These are phyloP conservation scores for Elsinoe batatas DNA, from an alignment of 2,329 filamentous ascomycete genomes.

Conservation along the genomic window DNA sequence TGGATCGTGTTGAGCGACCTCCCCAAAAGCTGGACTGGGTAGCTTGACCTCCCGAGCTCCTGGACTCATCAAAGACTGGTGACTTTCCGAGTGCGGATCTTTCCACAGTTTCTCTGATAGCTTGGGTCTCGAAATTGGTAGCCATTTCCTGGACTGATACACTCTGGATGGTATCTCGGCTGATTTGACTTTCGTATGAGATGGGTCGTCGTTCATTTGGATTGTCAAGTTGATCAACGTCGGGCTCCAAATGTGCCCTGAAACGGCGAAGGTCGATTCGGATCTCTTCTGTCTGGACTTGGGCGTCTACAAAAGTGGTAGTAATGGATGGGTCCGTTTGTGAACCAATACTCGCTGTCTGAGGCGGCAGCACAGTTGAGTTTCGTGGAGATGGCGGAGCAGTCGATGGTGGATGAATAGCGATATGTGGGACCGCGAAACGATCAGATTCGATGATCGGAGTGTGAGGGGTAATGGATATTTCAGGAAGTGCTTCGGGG, in stretches of 20 bases:
- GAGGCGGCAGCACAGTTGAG: conserved; percentile 62
- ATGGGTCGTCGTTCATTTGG: not conserved
- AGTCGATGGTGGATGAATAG: conserved; percentile 79
- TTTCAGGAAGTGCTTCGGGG: not conserved
- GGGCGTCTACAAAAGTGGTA: conserved; percentile 42
- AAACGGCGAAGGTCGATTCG: conserved; percentile 53
- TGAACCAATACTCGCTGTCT: conserved; percentile 69
- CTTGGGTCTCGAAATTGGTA: not conserved
- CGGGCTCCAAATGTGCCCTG: not conserved
- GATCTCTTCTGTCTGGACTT: conserved; percentile 85
- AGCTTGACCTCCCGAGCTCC: not conserved
- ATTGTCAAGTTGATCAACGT: not conserved
- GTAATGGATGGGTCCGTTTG: conserved; percentile 56
- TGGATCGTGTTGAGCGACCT: conserved; percentile 1
- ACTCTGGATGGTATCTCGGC: conserved; percentile 6
- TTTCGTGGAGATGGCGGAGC: conserved; percentile 69
- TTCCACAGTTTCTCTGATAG: not conserved
- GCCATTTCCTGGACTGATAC: conserved; percentile 12
- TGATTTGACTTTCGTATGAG: not conserved
- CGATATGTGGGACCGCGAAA: conserved; percentile 58
- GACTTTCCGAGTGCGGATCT: conserved; percentile 1
- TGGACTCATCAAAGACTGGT: not conserved
- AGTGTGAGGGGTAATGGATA: not conserved
- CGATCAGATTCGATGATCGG: conserved; percentile 7
- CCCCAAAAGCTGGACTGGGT: conserved; percentile 10